Percentiles rank a stretch among this genome's conserved stretches.
Evolutionary conservation across 129 eudicot species (phyloP).

Genomic region (Solidago caesia): DNA sequence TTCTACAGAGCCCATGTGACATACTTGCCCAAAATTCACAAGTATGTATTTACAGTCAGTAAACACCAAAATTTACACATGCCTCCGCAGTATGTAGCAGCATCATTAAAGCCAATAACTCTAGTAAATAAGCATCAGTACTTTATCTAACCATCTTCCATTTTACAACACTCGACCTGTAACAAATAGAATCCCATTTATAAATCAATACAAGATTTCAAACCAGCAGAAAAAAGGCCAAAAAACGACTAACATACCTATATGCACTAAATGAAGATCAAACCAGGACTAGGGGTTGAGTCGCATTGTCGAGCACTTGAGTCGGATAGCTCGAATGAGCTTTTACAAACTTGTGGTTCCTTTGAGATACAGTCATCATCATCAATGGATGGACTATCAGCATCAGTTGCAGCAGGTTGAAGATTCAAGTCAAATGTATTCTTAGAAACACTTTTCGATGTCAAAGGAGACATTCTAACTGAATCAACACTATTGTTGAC

Average conservation of each 20-base stretch:
- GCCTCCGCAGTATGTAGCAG: neutral
- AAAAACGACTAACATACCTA: constrained; percentile 11
- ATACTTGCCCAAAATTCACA: constrained; percentile 22
- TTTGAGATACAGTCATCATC: constrained; percentile 21
- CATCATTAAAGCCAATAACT: constrained; percentile 7
- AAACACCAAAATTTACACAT: neutral
- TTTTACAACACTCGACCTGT: constrained; percentile 24
- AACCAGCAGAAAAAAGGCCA: neutral
- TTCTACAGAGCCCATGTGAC: neutral
- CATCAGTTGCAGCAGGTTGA: constrained; percentile 28
- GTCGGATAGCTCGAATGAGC: constrained; percentile 21
- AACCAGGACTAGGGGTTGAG: constrained; percentile 33
- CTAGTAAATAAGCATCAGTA: neutral
- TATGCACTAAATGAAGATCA: constrained; percentile 1
- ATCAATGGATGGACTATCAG: constrained; percentile 24
- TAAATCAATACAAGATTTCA: constrained; percentile 1
- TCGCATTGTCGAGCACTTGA: constrained; percentile 30
- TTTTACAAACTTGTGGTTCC: constrained; percentile 20
- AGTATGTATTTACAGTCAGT: constrained; percentile 21
- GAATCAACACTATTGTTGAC: neutral
- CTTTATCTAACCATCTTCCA: constrained; percentile 12
- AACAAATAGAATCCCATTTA: neutral
- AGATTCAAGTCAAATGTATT: constrained; percentile 33
- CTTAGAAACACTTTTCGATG: constrained; percentile 14
- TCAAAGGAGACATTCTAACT: constrained; percentile 5